phyloP scores from a whole-genome alignment of 1,284 basidiomycete species.

The Cutaneotrichosporon mucoides region DNA sequence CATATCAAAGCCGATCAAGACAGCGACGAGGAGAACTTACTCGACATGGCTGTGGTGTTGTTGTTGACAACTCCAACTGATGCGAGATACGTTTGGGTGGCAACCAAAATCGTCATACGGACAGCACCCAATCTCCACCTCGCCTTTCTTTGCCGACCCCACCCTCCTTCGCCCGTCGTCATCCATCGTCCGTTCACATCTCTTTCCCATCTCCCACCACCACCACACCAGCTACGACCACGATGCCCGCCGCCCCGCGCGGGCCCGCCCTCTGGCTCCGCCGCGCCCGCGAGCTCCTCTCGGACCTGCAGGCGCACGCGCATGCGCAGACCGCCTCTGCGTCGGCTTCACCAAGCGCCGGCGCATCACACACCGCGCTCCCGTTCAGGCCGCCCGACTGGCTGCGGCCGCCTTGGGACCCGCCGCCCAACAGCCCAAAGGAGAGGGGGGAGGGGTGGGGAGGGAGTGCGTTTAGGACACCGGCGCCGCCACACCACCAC shows the following conservation, averaged over 20 bases:
- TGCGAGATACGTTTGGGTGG: not conserved
- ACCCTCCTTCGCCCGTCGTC: too few species aligned
- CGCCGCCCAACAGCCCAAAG: not conserved
- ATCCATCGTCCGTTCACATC: too few species aligned
- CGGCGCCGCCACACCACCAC: not conserved
- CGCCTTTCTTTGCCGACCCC: too few species aligned
- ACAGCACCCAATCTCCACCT: not conserved
- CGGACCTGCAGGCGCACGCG: not conserved
- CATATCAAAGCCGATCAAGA: too few species aligned
- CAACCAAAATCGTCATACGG: not conserved
- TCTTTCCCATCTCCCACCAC: not conserved
- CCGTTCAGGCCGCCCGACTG: not conserved
- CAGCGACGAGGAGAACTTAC: not conserved
- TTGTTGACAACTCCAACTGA: not conserved
- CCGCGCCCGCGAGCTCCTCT: constrained; percentile 4
- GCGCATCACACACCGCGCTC: not conserved
- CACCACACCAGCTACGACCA: not conserved
- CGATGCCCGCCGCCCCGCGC: not conserved
- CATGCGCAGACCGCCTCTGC: not conserved
- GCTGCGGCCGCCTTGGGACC: constrained; percentile 7
- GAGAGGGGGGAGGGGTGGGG: too few species aligned
- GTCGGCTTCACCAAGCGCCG: not conserved
- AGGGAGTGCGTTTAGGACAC: not conserved
- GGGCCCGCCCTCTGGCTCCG: constrained; percentile 3
- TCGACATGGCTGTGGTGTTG: constrained; percentile 1